A percentile compares a stretch with the other conserved stretches of the same genome.
Conservation (phyloP, 768 basidiomycete species). For the Guyanaporus albipodus region DNA sequence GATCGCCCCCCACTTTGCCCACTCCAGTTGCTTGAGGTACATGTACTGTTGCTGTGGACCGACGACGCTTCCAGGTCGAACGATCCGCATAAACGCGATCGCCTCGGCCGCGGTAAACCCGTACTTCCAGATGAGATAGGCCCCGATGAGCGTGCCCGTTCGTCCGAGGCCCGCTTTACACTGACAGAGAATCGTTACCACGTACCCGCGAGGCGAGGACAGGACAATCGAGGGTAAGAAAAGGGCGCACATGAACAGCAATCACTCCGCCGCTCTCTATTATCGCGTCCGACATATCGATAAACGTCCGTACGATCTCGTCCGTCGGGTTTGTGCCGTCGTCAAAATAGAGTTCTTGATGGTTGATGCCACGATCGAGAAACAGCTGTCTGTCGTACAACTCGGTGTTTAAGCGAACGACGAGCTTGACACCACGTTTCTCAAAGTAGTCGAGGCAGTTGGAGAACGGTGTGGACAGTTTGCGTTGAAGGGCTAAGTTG, state of each 20-base stretch:
- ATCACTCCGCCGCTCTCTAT: slow-evolving; percentile 78
- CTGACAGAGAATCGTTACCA: slow-evolving; percentile 38
- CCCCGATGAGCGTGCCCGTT: slow-evolving; percentile 95
- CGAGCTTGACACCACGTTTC: slow-evolving; percentile 79
- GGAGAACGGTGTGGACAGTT: slow-evolving; percentile 73
- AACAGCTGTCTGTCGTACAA: slow-evolving; percentile 84
- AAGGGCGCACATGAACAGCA: slow-evolving; percentile 74
- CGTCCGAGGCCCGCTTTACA: slow-evolving; percentile 97
- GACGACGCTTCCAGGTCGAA: slow-evolving; percentile 90
- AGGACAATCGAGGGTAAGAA: slow-evolving; percentile 4
- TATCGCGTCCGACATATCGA: slow-evolving; percentile 76
- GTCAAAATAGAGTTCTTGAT: slow-evolving; percentile 93
- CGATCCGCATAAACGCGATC: slow-evolving; percentile 97
- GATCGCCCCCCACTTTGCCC: slow-evolving; percentile 88
- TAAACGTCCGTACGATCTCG: slow-evolving; percentile 89
- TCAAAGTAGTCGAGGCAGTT: slow-evolving; percentile 95
- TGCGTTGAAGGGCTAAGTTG: slow-evolving; percentile 66
- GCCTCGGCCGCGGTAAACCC: slow-evolving; percentile 95
- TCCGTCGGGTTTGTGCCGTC: slow-evolving; percentile 98
- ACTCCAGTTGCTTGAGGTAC: slow-evolving; percentile 91
- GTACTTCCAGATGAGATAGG: slow-evolving; percentile 98
- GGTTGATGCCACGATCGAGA: slow-evolving; percentile 78
- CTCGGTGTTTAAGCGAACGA: slow-evolving; percentile 90
- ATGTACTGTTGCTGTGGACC: slow-evolving; percentile 93
- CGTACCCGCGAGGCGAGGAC: slow-evolving; percentile 12